Conservation (phyloP, 768 basidiomycete genomes). For the Cytidiella melzeri region DNA sequence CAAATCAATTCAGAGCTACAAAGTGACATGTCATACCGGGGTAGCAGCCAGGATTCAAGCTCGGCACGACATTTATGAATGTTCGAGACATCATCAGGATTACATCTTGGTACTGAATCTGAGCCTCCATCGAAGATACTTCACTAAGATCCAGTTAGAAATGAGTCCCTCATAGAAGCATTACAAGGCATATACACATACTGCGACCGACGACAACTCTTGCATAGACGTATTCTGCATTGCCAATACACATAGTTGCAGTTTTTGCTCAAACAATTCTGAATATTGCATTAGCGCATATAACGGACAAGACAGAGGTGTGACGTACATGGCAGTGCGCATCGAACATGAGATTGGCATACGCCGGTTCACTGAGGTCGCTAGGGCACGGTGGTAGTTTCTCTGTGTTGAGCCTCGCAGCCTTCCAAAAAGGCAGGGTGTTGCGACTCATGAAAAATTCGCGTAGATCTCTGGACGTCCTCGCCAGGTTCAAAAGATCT, state of each 20-base stretch:
- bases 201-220: too few species aligned
- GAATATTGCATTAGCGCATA: background rate
- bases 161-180: background rate
- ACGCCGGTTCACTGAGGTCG: constrained; percentile 22
- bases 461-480: constrained; percentile 5
- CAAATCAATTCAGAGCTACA: too few species aligned
- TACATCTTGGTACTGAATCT: background rate
- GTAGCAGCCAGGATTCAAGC: too few species aligned
- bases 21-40: too few species aligned
- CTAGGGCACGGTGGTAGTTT: constrained; percentile 24
- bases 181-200: background rate
- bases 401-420: constrained; percentile 17
- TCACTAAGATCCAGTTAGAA: too few species aligned
- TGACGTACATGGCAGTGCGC: constrained; percentile 25
- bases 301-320: background rate
- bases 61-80: too few species aligned
- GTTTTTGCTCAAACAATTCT: background rate
- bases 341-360: constrained; percentile 25
- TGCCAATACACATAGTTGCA: background rate
- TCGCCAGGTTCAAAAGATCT: constrained; percentile 7
- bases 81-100: too few species aligned
- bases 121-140: background rate
- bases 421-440: constrained; percentile 16
- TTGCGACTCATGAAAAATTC: background rate
- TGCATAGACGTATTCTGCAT: too few species aligned